Base-by-base conservation (phyloP, 805 yeast genomes). In the Schwanniomyces vanrijiae region DNA sequence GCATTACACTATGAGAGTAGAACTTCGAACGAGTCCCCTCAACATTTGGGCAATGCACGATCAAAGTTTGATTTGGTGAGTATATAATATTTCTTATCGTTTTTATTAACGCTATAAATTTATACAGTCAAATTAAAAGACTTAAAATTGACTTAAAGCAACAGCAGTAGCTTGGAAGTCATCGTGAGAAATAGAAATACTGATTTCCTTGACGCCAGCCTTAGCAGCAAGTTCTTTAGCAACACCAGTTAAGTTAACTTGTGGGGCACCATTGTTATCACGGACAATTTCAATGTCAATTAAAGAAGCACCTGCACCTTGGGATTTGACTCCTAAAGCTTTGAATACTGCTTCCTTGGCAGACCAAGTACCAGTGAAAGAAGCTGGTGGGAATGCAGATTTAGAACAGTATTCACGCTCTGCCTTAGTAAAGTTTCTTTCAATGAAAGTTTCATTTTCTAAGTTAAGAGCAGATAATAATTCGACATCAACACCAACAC, bases 321-420 rank as follows among this genome's bases (percentile, higher is more conserved):
- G 81, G 40, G 96, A 83, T 62, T 81, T 80, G 52, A 89, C 96
- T 51, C 94, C 91, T 62, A 94, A 77, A 16, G 96, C 88, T 76
- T 94, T 94, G 84, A 94, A 94, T 29, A 91, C 97, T 37, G 99
- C 99, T 75, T 94, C 99, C 74, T 94, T 94, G 39, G 99, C 99
- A 25, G 97, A 89, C 99, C 99, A 94, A 38, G 96, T 87, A 41
- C 99, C 99, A 22, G 99, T 90, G 70, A 80, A 94, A 3, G 97
- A 89, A 11, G 98, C 89, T 61, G 83, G 87, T 43, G 94, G 88
- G 55, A 78, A 78, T 37, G 97, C 77, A 26, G 97, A 83, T 28
- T 74, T 63, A 50, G 68, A 56, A 68, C 97, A 90, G 77, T 94
- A 94, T 29, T 73, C 75, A 55, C 85, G 84, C 76, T 94, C 99